Evolutionary conservation across 257 asterid species (phyloP), one percentile per base, ranked within the genome.

Genomic region (Penstemon newberryi): DNA sequence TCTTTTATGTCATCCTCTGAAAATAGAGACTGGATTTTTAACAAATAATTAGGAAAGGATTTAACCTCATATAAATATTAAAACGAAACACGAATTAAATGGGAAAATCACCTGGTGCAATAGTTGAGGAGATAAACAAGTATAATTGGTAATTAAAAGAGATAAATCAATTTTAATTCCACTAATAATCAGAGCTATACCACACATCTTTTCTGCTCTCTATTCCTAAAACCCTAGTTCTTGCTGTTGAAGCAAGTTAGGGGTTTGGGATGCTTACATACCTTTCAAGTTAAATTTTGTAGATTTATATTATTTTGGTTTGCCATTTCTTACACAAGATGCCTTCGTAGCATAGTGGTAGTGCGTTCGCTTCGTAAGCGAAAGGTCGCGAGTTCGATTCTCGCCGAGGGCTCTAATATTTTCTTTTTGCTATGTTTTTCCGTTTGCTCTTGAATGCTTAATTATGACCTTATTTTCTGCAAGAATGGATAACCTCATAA

Each of bases 361-460:
- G 84, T 92, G 97, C 98, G 97, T 92, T 92, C 97, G 91, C 98
- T 92, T 92, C 96, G 97, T 90, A 90, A 90, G 98, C 88, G 95
- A 89, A 92, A 89, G 97, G 98, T 79, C 98, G 96, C 79, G 97
- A 87, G 97, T 89, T 92, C 98, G 97, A 92, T 86, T 90, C 98
- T 92, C 97, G 79, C 97, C 96, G 85, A 87, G 95, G 91, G 96
- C 96, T 90, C 0, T 10, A 10, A 10, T 0, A 3, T n/a, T 3
- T 9, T 3, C 8, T 49, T 49, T 4, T 49, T 49, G 7, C n/a
- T 9, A 3, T 49, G 15, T 7, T 45, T 45, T 45, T 45, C 9
- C 9, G 4, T 6, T 45, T 45, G 6, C 8, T 45, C 6, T 45
- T 45, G 18, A 15, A 45, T 45, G 0, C 6, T 45, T 5, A 15